Evolutionary conservation across 345 rosid genomes (phyloP), one percentile per base, ranked within the genome.

Genomic region (Eucalyptus melliodora): DNA sequence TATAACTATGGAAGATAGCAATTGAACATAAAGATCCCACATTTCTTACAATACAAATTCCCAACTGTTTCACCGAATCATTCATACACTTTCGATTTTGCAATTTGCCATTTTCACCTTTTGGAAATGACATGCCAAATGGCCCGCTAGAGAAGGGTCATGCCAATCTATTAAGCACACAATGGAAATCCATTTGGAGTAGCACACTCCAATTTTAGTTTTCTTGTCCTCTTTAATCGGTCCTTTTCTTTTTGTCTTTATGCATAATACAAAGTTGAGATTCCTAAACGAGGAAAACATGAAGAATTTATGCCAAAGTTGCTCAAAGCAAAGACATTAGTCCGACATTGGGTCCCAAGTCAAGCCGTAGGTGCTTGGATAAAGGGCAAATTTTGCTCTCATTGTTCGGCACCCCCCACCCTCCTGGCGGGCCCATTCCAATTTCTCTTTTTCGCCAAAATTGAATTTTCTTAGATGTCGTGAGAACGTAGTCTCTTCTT

Each of bases 41-140:
- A 23, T 44, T 72, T 72, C 27, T 37, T 72, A 37, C 2, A 0
- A 21, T 77, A 10, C 47, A 19, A 3, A 21, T 77, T 37, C 15
- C 27, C 42, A 40, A 21, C 5, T 1, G 0, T 21, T 6, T 24
- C 30, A 6, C 83, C 5, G 1, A 37, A 72, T 19, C 7, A 0
- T 5, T 21, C 4, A 0, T 1, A 77, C 30, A 11, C 83, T 37
- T 77, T 21, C 5, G 5, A 77, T 77, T 37, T 77, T 7, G 27
- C 37, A 77, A 19, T 37, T 77, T 6, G 27, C 37, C 19, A 3
- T 7, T 15, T n/a, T n/a, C 9, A 16, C 83, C 47, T 77, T 77
- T 77, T 11, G 83, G 30, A 77, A 37, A 6, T 77, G 27, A 3
- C 83, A 17, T 37, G 45, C 27, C 83, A 37, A 37, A 77, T 37